Conservation (phyloP, 305 asterid species). For the Rubia balearica region DNA sequence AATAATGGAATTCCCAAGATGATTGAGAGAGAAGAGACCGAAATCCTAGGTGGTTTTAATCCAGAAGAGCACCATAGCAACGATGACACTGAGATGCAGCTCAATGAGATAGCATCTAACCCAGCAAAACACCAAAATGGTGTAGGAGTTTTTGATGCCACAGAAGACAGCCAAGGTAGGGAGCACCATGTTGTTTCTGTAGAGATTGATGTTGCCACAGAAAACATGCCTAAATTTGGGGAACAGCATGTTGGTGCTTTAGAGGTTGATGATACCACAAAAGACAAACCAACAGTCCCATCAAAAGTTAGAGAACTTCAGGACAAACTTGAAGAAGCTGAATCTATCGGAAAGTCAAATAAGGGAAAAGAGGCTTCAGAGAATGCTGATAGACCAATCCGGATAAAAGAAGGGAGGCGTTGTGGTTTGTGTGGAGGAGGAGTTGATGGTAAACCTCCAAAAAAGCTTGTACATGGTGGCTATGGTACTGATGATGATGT, state of each 20-base stretch:
- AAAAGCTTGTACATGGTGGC: conserved; percentile 54
- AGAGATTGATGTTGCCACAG: conserved; percentile 15
- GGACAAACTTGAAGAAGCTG: conserved; percentile 37
- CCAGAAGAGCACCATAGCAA: conserved; percentile 32
- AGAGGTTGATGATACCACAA: conserved; percentile 15
- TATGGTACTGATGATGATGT: conserved; percentile 74
- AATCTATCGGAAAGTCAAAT: conserved; percentile 25
- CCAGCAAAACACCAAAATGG: conserved; percentile 27
- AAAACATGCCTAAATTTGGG: neutral
- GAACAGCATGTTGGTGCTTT: conserved; percentile 23
- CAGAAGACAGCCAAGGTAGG: conserved; percentile 21
- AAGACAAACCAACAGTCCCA: conserved; percentile 4
- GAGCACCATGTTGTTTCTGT: conserved; percentile 28
- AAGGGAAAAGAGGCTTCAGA: conserved; percentile 25
- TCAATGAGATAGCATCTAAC: conserved; percentile 26
- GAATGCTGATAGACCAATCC: conserved; percentile 36
- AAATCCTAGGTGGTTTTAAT: conserved; percentile 26
- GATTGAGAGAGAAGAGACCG: conserved; percentile 30
- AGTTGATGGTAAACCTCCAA: conserved; percentile 90
- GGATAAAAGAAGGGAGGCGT: conserved; percentile 68
- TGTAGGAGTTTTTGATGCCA: conserved; percentile 19
- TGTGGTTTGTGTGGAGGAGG: conserved; percentile 99
- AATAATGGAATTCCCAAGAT: conserved; percentile 23
- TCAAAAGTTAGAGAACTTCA: conserved; percentile 28
- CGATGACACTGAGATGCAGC: conserved; percentile 29